Evolutionary conservation across 192 early-diverging fungal genomes (phyloP), one percentile per base, ranked within the genome.

Genomic region (Rhizoclosmatium sp.): DNA sequence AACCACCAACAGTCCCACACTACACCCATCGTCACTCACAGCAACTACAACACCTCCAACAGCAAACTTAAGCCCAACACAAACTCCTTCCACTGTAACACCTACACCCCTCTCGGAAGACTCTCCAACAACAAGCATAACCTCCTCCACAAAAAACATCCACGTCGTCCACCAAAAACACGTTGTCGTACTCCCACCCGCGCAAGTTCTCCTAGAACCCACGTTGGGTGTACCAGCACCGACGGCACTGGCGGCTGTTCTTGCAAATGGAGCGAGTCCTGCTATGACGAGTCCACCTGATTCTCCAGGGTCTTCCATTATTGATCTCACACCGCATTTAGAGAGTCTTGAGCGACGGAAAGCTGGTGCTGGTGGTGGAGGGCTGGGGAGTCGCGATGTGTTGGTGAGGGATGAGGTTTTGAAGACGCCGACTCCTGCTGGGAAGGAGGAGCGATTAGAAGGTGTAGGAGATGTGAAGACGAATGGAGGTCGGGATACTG

Each of bases 261-360:
- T 49, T 44, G 59, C 58, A 0, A 31, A 31, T 31, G 31, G 31
- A 0, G 23, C 68, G 21, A 79, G 16, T 5, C 23, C 41, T 45
- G 4, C 21, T 3, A 21, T 59, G n/a, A 31, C 51, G 14, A 74
- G 62, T 56, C 78, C 62, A 16, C 61, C 62, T 16, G 41, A 47
- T 16, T 66, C 49, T 68, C 75, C 65, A 40, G 59, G 47, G 23
- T 31, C 61, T 19, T 49, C 78, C 21, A 56, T 80, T 10, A 80
- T 80, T 65, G 78, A 80, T 54, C 47, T 80, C 16, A 80, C 78
- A 41, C 78, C 78, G 1, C 78, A 80, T 47, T 49, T 80, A n/a
- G 70, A 19, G 9, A 66, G 44, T 47, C 44, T 71, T 9, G 62
- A 49, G 49, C 31, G 19, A 45, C 77, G 77, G 10, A 78, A 78